Evolutionary conservation across 2,329 filamentous ascomycete species (phyloP), one percentile per base, ranked within the genome.

Genomic region (Trichoderma citrinoviride): DNA sequence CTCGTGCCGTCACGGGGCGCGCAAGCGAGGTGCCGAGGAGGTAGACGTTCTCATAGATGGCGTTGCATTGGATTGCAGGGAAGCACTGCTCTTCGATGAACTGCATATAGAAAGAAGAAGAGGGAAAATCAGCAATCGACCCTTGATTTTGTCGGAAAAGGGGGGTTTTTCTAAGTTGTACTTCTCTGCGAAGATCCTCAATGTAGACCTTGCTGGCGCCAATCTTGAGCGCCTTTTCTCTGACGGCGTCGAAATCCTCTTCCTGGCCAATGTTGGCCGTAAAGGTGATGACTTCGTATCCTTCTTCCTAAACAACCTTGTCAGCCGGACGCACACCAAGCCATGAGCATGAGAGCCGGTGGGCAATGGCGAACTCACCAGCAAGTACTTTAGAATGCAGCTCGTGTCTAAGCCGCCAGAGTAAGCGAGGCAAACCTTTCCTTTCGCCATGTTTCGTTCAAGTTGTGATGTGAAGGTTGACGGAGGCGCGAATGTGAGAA

Each of bases 1-100:
- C 84, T 64, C 87, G 81, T 64, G 87, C 87, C 69, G 90, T 89
- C 72, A 90, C 83, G 53, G 87, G 88, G 54, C 87, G 84, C 68
- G 87, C 87, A 64, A 90, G 80, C 37, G 81, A 80, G 56, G 85
- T 87, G 65, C 84, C 84, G 68, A 74, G 70, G 6, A 77, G 71
- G 60, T 77, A 78, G 19, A 66, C 68, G 72, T 88, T 87, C 79
- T 91, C 85, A 73, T 85, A 87, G 72, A 85, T 82, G 66, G 83
- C 83, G 70, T 86, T 85, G 72, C 69, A 60, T 40, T 60, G 56
- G 8, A 60, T 60, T 19, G 53, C 53, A 23, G 53, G 53, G 15
- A 43, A 55, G 37, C 53, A 55, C 21, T 43, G 53, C 37, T 55
- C 53, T 27, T 55, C 53, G 23, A 55, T 55, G 23, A 55, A 55